Evolutionary conservation across 306 rosid genomes (phyloP), one percentile per base, ranked within the genome.

Genomic region (Delonix regia): DNA sequence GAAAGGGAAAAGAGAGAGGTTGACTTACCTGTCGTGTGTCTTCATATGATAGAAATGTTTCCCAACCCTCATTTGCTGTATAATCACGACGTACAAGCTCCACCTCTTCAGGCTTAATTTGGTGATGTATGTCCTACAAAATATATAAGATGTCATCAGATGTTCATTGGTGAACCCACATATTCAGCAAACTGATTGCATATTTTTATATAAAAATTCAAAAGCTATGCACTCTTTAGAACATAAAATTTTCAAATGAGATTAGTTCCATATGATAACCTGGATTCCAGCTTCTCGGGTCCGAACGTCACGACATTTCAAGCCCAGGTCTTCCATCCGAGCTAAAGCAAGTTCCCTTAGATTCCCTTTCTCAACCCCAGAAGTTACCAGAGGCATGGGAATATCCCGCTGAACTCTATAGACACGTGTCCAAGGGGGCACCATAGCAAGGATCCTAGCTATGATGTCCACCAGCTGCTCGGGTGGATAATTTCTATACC

Each of bases 231-330:
- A 7, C 39, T 65, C 60, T 70, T 27, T 3, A 19, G 78, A 16
- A 61, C 42, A 75, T 28, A 49, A 13, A 69, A 72, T 51, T 70
- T 36, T 59, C 74, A 71, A 21, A 81, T 21, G 16, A 76, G 78
- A 39, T 71, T 24, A 56, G 30, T 45, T 62, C 19, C 74, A 63
- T 19, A 56, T 69, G 72, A 60, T 64, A 80, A 95, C 99, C 93
- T 95, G 99, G 68, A 95, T 95, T 66, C 99, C 99, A 79, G 99
- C 99, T 83, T 95, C 99, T 81, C 98, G 80, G 61, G 98, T 95
- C 56, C 98, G 90, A 55, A 95, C 99, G 88, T 95, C 99, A 56
- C 98, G 98, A 9, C 99, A 95, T 80, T 95, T 95, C 79, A 93
- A 86, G 65, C 98, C 98, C 85, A 95, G 82, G 87, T 95, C 99